A percentile compares a stretch with the other conserved stretches of the same genome.
Conservation (phyloP, 192 early-diverging fungal genomes). For the Umbelopsis isabellina region DNA sequence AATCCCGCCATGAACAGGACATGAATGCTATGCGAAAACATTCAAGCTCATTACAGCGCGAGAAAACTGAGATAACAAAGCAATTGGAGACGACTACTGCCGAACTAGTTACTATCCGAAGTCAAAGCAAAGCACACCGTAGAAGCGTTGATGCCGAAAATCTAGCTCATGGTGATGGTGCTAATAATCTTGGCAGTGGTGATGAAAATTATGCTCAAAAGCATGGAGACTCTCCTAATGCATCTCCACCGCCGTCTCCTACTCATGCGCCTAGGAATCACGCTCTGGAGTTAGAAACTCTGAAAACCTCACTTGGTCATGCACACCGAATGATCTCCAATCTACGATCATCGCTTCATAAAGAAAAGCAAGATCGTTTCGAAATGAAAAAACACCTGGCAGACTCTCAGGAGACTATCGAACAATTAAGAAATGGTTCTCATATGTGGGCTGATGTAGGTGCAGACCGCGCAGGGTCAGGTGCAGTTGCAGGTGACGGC, state of each 20-base stretch:
- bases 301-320: conserved; percentile 42
- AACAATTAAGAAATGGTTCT: conserved; percentile 52
- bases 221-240: conserved; percentile 8
- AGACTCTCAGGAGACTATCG: conserved; percentile 62
- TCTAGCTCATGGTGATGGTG: neutral
- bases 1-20: conserved; percentile 67
- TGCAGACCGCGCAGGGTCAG: neutral
- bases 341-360: conserved; percentile 52
- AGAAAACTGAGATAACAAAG: conserved; percentile 57
- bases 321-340: conserved; percentile 58
- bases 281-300: conserved; percentile 41
- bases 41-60: conserved; percentile 57
- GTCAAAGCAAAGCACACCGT: neutral
- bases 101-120: conserved; percentile 41
- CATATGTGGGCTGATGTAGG: conserved; percentile 36
- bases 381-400: conserved; percentile 57
- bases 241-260: conserved; percentile 36
- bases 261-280: conserved; percentile 27
- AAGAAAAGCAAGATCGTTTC: conserved; percentile 58
- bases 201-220: neutral
- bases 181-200: neutral
- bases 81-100: conserved; percentile 62
- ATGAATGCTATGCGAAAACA: conserved; percentile 59
- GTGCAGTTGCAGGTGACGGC: conserved; percentile 2
- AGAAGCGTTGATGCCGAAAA: neutral